Percentiles rank a stretch among this genome's conserved stretches.
Evolutionary conservation across 352 stramenopile genomes (phyloP).

Genomic region (Phytophthora pini): DNA sequence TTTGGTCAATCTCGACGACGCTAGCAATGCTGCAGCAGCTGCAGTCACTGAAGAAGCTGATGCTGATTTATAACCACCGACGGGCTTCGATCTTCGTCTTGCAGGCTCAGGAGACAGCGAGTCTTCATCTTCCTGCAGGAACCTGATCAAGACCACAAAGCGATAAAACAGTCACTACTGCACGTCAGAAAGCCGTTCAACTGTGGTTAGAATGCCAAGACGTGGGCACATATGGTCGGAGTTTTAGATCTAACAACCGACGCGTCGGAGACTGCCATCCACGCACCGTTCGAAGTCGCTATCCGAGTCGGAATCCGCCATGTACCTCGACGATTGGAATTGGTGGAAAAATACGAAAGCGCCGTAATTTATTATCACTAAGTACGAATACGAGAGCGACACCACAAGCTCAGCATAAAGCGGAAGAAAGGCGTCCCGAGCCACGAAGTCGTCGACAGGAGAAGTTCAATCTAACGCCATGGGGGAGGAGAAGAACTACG

Average conservation of each 20-base stretch:
- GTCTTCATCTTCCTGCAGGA: constrained; percentile 66
- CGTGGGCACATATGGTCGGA: not conserved
- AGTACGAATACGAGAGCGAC: constrained; percentile 24
- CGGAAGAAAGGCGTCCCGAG: not conserved
- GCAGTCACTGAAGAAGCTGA: constrained; percentile 52
- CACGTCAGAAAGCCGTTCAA: constrained; percentile 10
- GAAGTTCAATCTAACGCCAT: constrained; percentile 27
- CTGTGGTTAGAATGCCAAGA: constrained; percentile 2
- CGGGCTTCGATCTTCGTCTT: constrained; percentile 13
- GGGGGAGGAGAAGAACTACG: constrained; percentile 54
- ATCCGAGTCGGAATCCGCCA: constrained; percentile 55
- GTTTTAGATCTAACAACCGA: not conserved
- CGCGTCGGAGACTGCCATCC: not conserved
- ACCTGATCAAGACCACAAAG: constrained; percentile 35
- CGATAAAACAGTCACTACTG: constrained; percentile 14
- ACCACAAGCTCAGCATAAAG: constrained; percentile 2
- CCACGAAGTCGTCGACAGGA: constrained; percentile 3
- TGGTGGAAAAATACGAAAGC: constrained; percentile 22
- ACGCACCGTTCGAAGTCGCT: constrained; percentile 70
- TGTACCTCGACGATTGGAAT: constrained; percentile 9
- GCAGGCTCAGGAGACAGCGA: constrained; percentile 48
- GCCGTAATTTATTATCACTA: constrained; percentile 10
- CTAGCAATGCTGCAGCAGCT: constrained; percentile 57
- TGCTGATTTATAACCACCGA: constrained; percentile 12
- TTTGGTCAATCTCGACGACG: constrained; percentile 49